Base-by-base conservation (phyloP, 345 rosid species). In the Nephelium lappaceum region DNA sequence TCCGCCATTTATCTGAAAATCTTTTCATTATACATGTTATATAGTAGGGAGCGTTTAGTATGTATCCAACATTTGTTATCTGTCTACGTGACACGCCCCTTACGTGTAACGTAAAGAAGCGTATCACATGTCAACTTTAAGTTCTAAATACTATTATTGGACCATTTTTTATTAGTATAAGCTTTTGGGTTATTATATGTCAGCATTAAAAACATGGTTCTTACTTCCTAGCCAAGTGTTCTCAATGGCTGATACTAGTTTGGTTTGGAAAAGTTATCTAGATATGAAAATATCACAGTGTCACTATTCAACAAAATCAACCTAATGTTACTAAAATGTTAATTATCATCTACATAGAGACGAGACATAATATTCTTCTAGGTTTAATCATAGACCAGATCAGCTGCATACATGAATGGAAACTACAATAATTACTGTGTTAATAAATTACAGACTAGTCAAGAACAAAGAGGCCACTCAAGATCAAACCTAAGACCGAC, bases 311-410 rank as follows among this genome's bases (percentile, higher is more conserved):
- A 57, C 24, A 61, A 19, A 36, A 21, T 31, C 21, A 12, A 55
- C 25, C 65, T 58, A 23, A 38, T 39, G n/a, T 14, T 57, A 39
- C 23, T 18, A 39, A 21, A 19, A 41, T 24, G 36, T 61, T n/a
- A 23, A 73, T 41, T 8, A 60, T 73, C n/a, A 73, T 14, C 41
- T 62, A 45, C 27, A 71, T 25, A 21, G 25, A 27, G 53, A 71
- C 24, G 41, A 53, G 36, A 24, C 72, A 45, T 69, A 25, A 49
- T 27, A 69, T 69, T 47, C 49, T 15, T n/a, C 73, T 70, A 70
- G 60, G 18, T 70, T 70, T 70, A 45, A 15, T 27, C 41, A 15
- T 47, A 27, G n/a, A 62, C 69, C 45, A 63, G 42, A 64, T 45
- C 41, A 62, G 43, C 41, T 27, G 42, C 43, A 10, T 62, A 10